These are phyloP conservation scores for Umbelopsis sp. DNA, from an alignment of 192 early-diverging fungal species.

Conservation along the genomic window DNA sequence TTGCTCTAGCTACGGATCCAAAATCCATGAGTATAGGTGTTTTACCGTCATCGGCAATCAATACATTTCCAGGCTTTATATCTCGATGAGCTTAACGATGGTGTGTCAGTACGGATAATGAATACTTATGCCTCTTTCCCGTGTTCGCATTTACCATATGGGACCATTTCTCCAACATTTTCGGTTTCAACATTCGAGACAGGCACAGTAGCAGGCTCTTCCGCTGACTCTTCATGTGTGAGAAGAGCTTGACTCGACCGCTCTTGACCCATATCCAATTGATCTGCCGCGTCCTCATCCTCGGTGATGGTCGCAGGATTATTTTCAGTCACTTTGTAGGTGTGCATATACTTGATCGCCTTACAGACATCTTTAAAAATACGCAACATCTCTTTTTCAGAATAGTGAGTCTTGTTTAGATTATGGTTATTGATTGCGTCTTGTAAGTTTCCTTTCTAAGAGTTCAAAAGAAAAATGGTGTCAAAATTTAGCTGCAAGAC, in stretches of 20 bases:
- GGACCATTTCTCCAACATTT: constrained; percentile 37
- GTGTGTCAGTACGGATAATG: background rate
- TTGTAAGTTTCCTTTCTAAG: constrained; percentile 53
- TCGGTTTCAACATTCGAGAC: constrained; percentile 13
- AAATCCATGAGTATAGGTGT: constrained; percentile 81
- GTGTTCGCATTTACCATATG: constrained; percentile 21
- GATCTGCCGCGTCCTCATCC: constrained; percentile 31
- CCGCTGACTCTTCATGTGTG: constrained; percentile 10
- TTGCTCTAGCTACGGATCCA: constrained; percentile 66
- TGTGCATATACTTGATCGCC: constrained; percentile 60
- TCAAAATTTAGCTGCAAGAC: background rate
- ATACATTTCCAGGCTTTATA: constrained; percentile 76
- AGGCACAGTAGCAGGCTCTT: constrained; percentile 3
- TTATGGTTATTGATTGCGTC: constrained; percentile 57
- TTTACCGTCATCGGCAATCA: constrained; percentile 65
- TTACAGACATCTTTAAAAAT: constrained; percentile 63
- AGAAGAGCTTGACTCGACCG: constrained; percentile 45
- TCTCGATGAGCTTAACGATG: constrained; percentile 65
- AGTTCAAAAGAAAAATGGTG: background rate
- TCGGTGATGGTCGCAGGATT: constrained; percentile 32
- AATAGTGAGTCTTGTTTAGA: constrained; percentile 50
- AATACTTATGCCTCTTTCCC: background rate
- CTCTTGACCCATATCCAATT: constrained; percentile 33
- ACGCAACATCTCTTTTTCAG: constrained; percentile 58
- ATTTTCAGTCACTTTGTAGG: constrained; percentile 46